Percentiles rank a stretch among this genome's conserved stretches.
Evolutionary conservation across 2,329 filamentous ascomycete species (phyloP).

Genomic region (Onygenales sp.): DNA sequence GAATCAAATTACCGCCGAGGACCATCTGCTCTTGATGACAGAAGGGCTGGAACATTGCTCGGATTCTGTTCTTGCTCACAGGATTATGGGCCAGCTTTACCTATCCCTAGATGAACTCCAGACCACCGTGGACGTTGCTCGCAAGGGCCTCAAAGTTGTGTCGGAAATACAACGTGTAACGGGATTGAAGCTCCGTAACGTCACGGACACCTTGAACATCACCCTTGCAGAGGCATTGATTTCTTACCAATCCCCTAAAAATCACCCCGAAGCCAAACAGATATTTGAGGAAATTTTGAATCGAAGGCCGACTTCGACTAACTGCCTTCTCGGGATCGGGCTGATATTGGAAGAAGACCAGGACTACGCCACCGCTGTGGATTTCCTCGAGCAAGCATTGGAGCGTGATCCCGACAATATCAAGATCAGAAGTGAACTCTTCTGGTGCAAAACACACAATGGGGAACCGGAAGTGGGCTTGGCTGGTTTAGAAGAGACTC

Average conservation of each 20-base stretch:
- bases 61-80: slow-evolving; percentile 70
- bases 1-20: slow-evolving; percentile 58
- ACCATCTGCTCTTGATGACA: slow-evolving; percentile 71
- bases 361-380: slow-evolving; percentile 70
- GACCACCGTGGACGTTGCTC: slow-evolving; percentile 66
- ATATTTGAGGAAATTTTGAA: slow-evolving; percentile 75
- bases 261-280: slow-evolving; percentile 79
- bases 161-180: slow-evolving; percentile 53
- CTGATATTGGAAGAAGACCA: slow-evolving; percentile 90
- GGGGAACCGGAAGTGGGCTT: slow-evolving; percentile 63
- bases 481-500: slow-evolving; percentile 59
- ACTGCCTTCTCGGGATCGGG: slow-evolving; percentile 79
- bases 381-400: slow-evolving; percentile 69
- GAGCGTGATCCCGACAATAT: slow-evolving; percentile 64
- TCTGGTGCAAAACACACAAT: slow-evolving; percentile 81
- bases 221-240: slow-evolving; percentile 81
- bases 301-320: slow-evolving; percentile 65
- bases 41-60: slow-evolving; percentile 55
- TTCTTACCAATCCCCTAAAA: slow-evolving; percentile 77
- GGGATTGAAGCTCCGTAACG: slow-evolving; percentile 60
- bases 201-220: slow-evolving; percentile 63
- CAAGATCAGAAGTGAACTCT: slow-evolving; percentile 73
- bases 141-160: slow-evolving; percentile 59
- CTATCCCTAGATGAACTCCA: slow-evolving; percentile 77
- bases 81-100: slow-evolving; percentile 76